Percentiles rank a stretch among this genome's conserved stretches.
Conservation (phyloP, 140 eudicot species). For the Cichorium intybus region DNA sequence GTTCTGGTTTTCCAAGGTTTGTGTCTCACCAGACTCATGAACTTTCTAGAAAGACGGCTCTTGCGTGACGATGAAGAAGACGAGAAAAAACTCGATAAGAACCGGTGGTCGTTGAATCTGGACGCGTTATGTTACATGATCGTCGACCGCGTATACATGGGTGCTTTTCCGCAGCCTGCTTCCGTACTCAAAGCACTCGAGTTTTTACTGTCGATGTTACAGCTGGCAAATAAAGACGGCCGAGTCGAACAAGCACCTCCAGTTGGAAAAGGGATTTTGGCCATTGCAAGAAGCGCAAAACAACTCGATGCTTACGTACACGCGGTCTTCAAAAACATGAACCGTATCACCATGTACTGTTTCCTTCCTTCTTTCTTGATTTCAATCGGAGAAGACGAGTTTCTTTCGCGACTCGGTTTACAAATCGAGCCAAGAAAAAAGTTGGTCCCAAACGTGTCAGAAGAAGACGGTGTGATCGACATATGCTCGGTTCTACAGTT, state of each 20-base stretch:
- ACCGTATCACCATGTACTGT: slow-evolving; percentile 77
- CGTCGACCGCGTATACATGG: slow-evolving; percentile 98
- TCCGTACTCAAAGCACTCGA: slow-evolving; percentile 80
- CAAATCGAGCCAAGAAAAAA: slow-evolving; percentile 57
- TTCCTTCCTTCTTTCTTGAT: slow-evolving; percentile 81
- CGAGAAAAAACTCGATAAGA: slow-evolving; percentile 85
- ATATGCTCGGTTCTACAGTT: slow-evolving; percentile 80
- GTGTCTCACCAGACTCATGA: slow-evolving; percentile 89
- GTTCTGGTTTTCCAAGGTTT: slow-evolving; percentile 91
- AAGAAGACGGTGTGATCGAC: slow-evolving; percentile 70
- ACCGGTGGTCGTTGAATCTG: slow-evolving; percentile 83
- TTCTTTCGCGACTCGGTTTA: slow-evolving; percentile 71
- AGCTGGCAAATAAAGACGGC: slow-evolving; percentile 97
- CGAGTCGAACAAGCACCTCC: slow-evolving; percentile 85
- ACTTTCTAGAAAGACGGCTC: slow-evolving; percentile 93
- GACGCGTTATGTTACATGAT: slow-evolving; percentile 83
- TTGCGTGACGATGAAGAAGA: slow-evolving; percentile 93
- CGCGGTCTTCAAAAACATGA: slow-evolving; percentile 72
- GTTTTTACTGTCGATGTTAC: slow-evolving; percentile 89
- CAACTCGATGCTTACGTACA: slow-evolving; percentile 78
- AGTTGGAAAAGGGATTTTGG: slow-evolving; percentile 70
- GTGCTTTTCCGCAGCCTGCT: slow-evolving; percentile 94
- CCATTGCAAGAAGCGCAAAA: slow-evolving; percentile 82
- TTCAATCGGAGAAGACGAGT: slow-evolving; percentile 83
- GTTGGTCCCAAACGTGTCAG: slow-evolving; percentile 19